phyloP scores from a whole-genome alignment of 2,329 filamentous ascomycete genomes.

The Penicillium sclerotiorum region DNA sequence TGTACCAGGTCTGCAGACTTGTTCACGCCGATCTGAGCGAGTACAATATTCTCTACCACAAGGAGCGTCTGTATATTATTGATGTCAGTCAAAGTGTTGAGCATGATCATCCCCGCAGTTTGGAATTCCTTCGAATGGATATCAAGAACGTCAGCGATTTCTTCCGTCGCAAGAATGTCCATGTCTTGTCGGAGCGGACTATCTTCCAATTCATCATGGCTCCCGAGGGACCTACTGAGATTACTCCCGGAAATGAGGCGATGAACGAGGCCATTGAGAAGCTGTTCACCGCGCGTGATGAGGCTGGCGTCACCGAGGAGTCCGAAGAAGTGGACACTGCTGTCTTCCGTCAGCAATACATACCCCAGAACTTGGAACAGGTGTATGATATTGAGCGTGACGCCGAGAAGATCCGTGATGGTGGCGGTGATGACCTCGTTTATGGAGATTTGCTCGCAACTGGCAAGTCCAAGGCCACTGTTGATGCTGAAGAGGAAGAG shows the following conservation, averaged over 20 bases:
- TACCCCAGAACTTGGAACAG: constrained; percentile 91
- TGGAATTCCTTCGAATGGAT: constrained; percentile 96
- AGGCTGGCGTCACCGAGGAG: constrained; percentile 53
- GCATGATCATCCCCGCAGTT: constrained; percentile 87
- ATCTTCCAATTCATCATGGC: constrained; percentile 82
- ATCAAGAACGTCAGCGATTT: constrained; percentile 96
- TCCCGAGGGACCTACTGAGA: constrained; percentile 51
- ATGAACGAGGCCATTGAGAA: constrained; percentile 66
- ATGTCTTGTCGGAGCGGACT: constrained; percentile 75
- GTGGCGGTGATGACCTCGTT: constrained; percentile 74
- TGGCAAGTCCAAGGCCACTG: constrained; percentile 44
- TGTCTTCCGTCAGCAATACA: constrained; percentile 94
- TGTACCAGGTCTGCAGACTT: constrained; percentile 89
- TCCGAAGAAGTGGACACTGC: constrained; percentile 73
- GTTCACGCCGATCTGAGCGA: constrained; percentile 97
- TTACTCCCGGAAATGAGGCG: constrained; percentile 49
- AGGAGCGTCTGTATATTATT: constrained; percentile 83
- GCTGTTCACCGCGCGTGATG: constrained; percentile 62
- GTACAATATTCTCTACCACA: constrained; percentile 94
- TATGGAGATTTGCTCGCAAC: constrained; percentile 84
- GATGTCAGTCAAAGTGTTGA: constrained; percentile 98
- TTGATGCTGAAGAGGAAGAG: constrained; percentile 38
- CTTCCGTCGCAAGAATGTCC: constrained; percentile 82
- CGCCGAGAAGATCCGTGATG: constrained; percentile 72
- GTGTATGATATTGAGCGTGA: constrained; percentile 97